These are phyloP conservation scores for Podaxis sp. DNA, from an alignment of 768 basidiomycete genomes.

Conservation along the genomic window DNA sequence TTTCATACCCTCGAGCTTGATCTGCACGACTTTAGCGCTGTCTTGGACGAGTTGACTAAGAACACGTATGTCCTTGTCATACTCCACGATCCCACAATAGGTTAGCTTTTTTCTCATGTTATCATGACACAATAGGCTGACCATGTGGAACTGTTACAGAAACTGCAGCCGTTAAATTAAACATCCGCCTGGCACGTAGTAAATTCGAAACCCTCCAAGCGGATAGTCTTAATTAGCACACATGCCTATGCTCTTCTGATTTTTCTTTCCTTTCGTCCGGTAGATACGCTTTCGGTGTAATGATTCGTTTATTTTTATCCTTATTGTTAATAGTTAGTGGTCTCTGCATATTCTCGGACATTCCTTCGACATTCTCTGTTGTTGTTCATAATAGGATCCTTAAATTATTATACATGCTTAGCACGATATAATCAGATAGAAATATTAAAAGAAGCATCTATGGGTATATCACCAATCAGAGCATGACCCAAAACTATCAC, in stretches of 20 bases:
- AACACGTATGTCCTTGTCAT: conserved; percentile 94
- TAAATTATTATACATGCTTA: conserved; percentile 13
- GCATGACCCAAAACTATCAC: background rate
- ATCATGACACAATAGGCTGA: background rate
- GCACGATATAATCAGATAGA: conserved; percentile 1
- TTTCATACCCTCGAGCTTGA: conserved; percentile 89
- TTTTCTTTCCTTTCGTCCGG: background rate
- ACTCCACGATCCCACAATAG: conserved; percentile 85
- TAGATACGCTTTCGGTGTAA: background rate
- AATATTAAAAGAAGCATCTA: background rate
- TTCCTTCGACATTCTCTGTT: background rate
- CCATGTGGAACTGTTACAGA: conserved; percentile 44
- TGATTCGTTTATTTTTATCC: conserved; percentile 8
- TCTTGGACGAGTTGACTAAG: conserved; percentile 87
- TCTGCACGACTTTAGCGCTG: conserved; percentile 79
- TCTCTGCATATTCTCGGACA: background rate
- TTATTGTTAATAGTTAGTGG: conserved; percentile 13
- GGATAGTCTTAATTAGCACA: conserved; percentile 42
- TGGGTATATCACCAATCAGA: background rate
- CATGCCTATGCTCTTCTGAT: background rate
- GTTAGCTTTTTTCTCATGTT: conserved; percentile 37
- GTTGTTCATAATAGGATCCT: conserved; percentile 10
- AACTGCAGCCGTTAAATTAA: conserved; percentile 83
- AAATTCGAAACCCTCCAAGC: conserved; percentile 92
- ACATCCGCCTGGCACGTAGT: conserved; percentile 79